Base-by-base conservation (phyloP, 768 basidiomycete genomes). In the Suillus sp. region DNA sequence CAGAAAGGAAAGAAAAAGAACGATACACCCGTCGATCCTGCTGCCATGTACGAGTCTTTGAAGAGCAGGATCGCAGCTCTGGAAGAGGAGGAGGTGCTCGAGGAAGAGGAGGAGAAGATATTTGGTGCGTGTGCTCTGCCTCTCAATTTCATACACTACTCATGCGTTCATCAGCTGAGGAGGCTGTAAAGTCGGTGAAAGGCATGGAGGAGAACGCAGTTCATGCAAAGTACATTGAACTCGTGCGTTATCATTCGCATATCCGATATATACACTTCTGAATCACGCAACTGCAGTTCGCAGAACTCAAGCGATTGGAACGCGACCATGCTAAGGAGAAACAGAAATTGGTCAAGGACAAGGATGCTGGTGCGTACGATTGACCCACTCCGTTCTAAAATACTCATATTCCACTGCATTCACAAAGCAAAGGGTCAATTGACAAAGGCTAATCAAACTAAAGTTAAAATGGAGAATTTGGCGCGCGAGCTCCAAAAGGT, bases 401-500 rank as follows among this genome's bases (percentile, higher is more conserved):
- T 54, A 62, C 68, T 71, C 64, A 69, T 65, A 43, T 67, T n/a
- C 57, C 42, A 34, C 40, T n/a, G 45, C 40, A 35, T 27, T 43
- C 57, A 54, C 51, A 64, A 62, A 92, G 93, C 93, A 60, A 95
- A 94, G 74, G 81, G 87, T 65, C 92, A 93, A 71, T 78, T 94
- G 54, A 92, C 91, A 9, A 95, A 95, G 75, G 88, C 91, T 38
- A 94, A 93, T 69, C 90, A 93, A 78, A 90, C 90, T 37, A 93
- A 93, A 79, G 85, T 87, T 38, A 94, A 91, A 79, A 92, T 95
- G 83, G 93, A 95, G 78, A 93, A 90, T 71, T 81, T 95, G 38
- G 93, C 92, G 56, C 85, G 93, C 60, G 93, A 95, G 77, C 76
- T 95, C 65, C 92, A 94, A 79, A 95, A 95, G 84, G 93, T 93